Percentiles rank a stretch among this genome's conserved stretches.
These are phyloP conservation scores for Puccinia coronata DNA, from an alignment of 1,284 basidiomycete species.

Conservation along the genomic window DNA sequence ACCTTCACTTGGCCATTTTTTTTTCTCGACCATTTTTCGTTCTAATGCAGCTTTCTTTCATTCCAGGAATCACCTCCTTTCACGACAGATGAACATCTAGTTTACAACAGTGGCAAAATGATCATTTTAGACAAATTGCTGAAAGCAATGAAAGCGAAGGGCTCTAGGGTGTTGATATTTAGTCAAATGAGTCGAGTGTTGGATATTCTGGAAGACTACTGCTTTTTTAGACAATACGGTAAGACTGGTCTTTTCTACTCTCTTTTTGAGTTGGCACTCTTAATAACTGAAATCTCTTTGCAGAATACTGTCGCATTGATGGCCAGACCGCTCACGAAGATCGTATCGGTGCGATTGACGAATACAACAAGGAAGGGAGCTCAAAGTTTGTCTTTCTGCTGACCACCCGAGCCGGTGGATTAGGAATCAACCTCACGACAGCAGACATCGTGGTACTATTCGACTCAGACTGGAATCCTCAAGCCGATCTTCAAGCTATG, in stretches of 20 bases:
- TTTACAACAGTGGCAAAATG: constrained; percentile 97
- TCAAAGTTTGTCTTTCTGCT: constrained; percentile 97
- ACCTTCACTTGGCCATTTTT: not conserved
- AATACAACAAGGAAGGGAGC: constrained; percentile 91
- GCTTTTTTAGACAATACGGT: constrained; percentile 87
- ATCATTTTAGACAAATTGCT: constrained; percentile 93
- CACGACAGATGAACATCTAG: constrained; percentile 94
- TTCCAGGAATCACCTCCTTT: constrained; percentile 81
- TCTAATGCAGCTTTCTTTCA: not conserved
- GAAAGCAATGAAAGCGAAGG: constrained; percentile 82
- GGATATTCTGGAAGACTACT: constrained; percentile 97
- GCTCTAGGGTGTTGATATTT: constrained; percentile 93
- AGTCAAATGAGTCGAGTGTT: constrained; percentile 95
- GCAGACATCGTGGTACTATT: constrained; percentile 97
- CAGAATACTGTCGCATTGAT: constrained; percentile 96
- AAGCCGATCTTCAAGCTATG: constrained; percentile 98
- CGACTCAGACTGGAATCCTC: constrained; percentile 98
- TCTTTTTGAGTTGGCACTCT: not conserved
- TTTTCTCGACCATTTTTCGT: not conserved
- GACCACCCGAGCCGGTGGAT: constrained; percentile 95
- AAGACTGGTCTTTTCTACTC: constrained; percentile 58
- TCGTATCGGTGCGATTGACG: constrained; percentile 92
- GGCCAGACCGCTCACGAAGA: constrained; percentile 94
- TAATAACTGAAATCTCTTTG: not conserved
- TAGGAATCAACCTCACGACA: constrained; percentile 94